Conservation (phyloP, 768 basidiomycete genomes). For the Scleroderma citrinum region DNA sequence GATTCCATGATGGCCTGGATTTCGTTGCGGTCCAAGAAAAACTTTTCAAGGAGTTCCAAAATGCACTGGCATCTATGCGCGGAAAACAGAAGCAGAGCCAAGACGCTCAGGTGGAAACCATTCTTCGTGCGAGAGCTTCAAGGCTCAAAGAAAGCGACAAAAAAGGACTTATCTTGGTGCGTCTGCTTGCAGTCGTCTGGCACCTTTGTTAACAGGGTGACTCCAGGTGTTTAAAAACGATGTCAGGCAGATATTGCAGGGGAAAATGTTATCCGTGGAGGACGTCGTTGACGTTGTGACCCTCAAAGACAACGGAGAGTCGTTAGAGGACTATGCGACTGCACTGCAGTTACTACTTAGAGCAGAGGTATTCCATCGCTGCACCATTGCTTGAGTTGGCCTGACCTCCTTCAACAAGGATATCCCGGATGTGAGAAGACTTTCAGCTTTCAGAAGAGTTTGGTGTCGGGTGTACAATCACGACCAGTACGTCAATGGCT, state of each 20-base stretch:
- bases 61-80: slow-evolving; percentile 42
- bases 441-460: slow-evolving; percentile 64
- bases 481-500: slow-evolving; percentile 65
- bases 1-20: slow-evolving; percentile 83
- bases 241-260: slow-evolving; percentile 64
- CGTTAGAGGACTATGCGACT: slow-evolving; percentile 59
- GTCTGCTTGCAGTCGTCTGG: background rate
- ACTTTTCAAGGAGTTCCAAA: slow-evolving; percentile 57
- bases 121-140: slow-evolving; percentile 50
- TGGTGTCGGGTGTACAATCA: slow-evolving; percentile 89
- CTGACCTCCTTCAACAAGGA: slow-evolving; percentile 38
- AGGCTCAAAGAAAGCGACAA: slow-evolving; percentile 34
- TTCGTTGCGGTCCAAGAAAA: slow-evolving; percentile 79
- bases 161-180: slow-evolving; percentile 42
- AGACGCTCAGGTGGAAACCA: slow-evolving; percentile 62
- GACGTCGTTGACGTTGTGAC: slow-evolving; percentile 80
- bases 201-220: background rate
- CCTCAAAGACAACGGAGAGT: slow-evolving; percentile 68
- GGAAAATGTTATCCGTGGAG: slow-evolving; percentile 68
- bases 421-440: slow-evolving; percentile 62
- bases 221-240: slow-evolving; percentile 64
- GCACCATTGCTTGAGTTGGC: background rate
- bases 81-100: slow-evolving; percentile 52
- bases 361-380: slow-evolving; percentile 35
- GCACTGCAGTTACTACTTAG: slow-evolving; percentile 62